A percentile compares a stretch with the other conserved stretches of the same genome.
These are phyloP conservation scores for Salicornia ramosissima DNA, from an alignment of 148 eudicot genomes.

Conservation along the genomic window DNA sequence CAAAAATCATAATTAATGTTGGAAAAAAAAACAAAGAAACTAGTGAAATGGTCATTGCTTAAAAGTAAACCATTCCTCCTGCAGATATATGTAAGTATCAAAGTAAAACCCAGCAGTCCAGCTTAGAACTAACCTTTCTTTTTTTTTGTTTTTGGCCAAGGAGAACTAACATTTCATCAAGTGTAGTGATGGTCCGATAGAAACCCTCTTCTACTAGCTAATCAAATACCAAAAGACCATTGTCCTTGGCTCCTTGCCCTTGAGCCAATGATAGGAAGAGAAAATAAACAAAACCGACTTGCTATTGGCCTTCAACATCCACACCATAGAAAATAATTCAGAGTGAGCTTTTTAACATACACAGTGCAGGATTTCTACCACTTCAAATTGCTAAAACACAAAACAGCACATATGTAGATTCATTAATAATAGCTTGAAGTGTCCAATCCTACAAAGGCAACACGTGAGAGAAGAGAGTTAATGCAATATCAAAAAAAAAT, in stretches of 20 bases:
- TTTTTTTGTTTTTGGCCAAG: too few relatives aligned
- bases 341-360: background rate
- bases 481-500: too few relatives aligned
- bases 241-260: background rate
- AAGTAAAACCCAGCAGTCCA: background rate
- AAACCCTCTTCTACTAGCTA: background rate
- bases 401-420: too few relatives aligned
- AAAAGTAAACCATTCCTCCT: background rate
- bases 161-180: background rate
- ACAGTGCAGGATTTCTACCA: background rate
- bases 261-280: background rate
- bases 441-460: too few relatives aligned
- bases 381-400: too few relatives aligned
- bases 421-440: too few relatives aligned
- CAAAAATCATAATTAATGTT: too few relatives aligned
- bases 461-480: too few relatives aligned
- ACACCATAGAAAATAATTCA: background rate
- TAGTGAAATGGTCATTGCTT: background rate
- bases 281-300: background rate
- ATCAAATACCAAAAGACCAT: background rate
- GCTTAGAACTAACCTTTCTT: too few relatives aligned
- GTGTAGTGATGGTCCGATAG: background rate
- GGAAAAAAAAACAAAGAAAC: too few relatives aligned
- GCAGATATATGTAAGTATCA: background rate
- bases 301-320: background rate